phyloP scores from a whole-genome alignment of 169 alveolate genomes.

The Cytauxzoon felis region DNA sequence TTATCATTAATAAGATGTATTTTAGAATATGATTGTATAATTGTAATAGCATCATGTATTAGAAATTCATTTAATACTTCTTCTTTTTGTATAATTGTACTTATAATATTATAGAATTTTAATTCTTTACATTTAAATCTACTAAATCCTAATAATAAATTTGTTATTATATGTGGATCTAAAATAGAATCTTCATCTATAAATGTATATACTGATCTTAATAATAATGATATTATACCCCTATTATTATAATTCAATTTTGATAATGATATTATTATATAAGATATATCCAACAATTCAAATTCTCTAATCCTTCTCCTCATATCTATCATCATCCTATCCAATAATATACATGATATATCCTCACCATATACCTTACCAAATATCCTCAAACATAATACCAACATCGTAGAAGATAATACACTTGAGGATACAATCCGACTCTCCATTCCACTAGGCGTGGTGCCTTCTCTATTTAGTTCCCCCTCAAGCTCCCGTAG shows the following conservation, averaged over 20 bases:
- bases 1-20: constrained; percentile 30
- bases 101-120: constrained; percentile 8
- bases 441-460: too few relatives aligned
- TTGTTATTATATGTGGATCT: constrained; percentile 37
- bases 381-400: not conserved
- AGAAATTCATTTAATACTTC: constrained; percentile 47
- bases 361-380: not conserved
- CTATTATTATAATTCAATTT: constrained; percentile 33
- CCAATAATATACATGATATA: constrained; percentile 25
- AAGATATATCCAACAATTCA: constrained; percentile 21
- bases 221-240: constrained; percentile 5
- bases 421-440: too few relatives aligned
- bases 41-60: constrained; percentile 29
- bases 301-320: constrained; percentile 13
- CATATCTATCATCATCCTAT: constrained; percentile 14
- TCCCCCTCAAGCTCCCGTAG: too few relatives aligned
- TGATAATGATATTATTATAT: constrained; percentile 23
- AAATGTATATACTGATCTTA: constrained; percentile 12
- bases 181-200: constrained; percentile 25
- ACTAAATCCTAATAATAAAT: constrained; percentile 44
- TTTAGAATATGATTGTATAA: constrained; percentile 31
- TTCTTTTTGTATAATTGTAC: constrained; percentile 36
- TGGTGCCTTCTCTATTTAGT: too few relatives aligned
- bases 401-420: not conserved
- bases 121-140: constrained; percentile 33